Evolutionary conservation across 257 asterid species (phyloP).

Genomic region (Oldenlandia corymbosa): DNA sequence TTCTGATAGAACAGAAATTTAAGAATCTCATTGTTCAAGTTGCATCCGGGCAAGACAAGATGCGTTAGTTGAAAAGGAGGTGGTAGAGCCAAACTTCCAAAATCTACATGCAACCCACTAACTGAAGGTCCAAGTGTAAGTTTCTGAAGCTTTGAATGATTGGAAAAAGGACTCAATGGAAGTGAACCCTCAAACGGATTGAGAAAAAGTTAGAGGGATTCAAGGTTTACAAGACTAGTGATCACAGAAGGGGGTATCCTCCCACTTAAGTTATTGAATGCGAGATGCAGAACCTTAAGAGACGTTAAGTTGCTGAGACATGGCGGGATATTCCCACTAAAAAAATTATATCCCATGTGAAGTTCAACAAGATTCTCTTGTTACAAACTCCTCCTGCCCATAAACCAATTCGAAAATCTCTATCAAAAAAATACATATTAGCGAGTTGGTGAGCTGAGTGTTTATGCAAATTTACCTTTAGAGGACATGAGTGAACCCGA

Average conservation of each 20-base stretch:
- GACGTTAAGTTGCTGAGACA: slow-evolving; percentile 17
- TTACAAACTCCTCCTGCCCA: no score
- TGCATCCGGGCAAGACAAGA: slow-evolving; percentile 6
- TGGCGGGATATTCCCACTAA: slow-evolving; percentile 8
- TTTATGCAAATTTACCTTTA: no score
- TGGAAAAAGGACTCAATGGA: not conserved
- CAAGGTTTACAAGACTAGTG: not conserved
- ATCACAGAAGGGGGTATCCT: slow-evolving; percentile 6
- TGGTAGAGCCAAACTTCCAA: not conserved
- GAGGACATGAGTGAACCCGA: no score
- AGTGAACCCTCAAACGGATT: slow-evolving; percentile 14
- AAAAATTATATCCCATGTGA: slow-evolving; percentile 3
- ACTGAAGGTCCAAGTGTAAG: not conserved
- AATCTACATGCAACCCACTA: slow-evolving; percentile 1
- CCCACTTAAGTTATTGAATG: slow-evolving; percentile 9
- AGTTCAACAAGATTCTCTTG: slow-evolving; percentile 10
- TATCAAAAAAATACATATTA: not conserved
- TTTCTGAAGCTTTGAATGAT: slow-evolving; percentile 9
- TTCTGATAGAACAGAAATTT: slow-evolving; percentile 10
- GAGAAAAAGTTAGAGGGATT: slow-evolving; percentile 5
- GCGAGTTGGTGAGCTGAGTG: no score
- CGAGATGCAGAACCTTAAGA: not conserved
- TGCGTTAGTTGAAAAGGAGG: slow-evolving; percentile 11
- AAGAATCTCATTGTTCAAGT: slow-evolving; percentile 2
- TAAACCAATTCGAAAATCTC: slow-evolving; percentile 12